A percentile compares a stretch with the other conserved stretches of the same genome.
Evolutionary conservation across 179 eudicot species (phyloP).

Genomic region (Nepenthes alata): DNA sequence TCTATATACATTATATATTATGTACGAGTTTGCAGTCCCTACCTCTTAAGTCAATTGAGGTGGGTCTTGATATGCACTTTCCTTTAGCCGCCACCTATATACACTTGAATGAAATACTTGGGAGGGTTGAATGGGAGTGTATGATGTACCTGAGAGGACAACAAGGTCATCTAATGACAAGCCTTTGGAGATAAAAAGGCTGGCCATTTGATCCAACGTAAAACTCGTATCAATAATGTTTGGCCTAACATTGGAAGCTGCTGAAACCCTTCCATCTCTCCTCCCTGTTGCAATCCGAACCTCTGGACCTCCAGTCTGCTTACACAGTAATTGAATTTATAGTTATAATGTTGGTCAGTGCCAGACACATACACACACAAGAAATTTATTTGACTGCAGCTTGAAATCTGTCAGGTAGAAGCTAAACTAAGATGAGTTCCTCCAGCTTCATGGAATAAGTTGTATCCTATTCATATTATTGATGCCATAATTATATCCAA

Average conservation of each 20-base stretch:
- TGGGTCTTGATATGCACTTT: no score
- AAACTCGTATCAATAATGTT: constrained; percentile 62
- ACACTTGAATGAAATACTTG: neutral
- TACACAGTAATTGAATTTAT: neutral
- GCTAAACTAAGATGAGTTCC: no score
- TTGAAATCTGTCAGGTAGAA: no score
- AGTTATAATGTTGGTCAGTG: no score
- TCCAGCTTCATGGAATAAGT: no score
- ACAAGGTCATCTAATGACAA: constrained; percentile 36
- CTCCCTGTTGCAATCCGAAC: constrained; percentile 32
- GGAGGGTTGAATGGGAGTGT: neutral
- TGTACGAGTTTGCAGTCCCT: no score
- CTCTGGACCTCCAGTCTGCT: constrained; percentile 40
- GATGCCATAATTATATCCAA: no score
- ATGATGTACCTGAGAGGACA: constrained; percentile 27
- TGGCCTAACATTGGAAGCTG: constrained; percentile 31
- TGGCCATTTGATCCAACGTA: constrained; percentile 48
- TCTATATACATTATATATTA: no score
- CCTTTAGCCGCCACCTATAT: neutral
- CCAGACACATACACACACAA: no score
- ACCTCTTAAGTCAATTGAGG: no score
- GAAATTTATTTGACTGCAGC: no score
- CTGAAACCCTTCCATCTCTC: constrained; percentile 33
- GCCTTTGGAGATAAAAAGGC: constrained; percentile 47
- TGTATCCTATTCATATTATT: no score